phyloP scores from a whole-genome alignment of 2,329 filamentous ascomycete genomes.

The Scorias spongiosa region DNA sequence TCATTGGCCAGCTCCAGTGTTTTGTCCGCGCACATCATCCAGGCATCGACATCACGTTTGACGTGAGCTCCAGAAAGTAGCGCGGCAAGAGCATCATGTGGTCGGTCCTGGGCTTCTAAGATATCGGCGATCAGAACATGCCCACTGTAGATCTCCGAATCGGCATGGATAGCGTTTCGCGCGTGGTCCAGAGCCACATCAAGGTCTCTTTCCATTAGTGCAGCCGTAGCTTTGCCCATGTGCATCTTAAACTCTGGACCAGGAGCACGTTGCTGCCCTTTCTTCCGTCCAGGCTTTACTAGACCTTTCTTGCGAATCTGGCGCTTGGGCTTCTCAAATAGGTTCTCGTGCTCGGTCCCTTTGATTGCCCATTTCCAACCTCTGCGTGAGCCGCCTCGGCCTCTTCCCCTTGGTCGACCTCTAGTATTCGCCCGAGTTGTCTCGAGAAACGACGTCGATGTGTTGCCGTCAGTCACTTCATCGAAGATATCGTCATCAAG shows the following conservation, averaged over 20 bases:
- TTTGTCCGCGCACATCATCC: slow-evolving; percentile 41
- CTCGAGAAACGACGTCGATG: neutral
- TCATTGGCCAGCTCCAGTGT: slow-evolving; percentile 35
- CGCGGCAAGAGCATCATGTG: slow-evolving; percentile 40
- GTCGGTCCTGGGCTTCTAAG: slow-evolving; percentile 39
- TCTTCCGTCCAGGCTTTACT: slow-evolving; percentile 13
- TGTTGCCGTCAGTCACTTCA: neutral
- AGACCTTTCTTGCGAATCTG: slow-evolving; percentile 7
- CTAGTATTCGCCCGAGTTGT: neutral
- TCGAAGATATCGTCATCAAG: neutral
- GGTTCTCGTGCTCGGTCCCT: slow-evolving; percentile 19
- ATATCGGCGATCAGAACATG: slow-evolving; percentile 47
- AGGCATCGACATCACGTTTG: slow-evolving; percentile 39
- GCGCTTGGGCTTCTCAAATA: slow-evolving; percentile 6
- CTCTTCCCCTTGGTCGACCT: slow-evolving; percentile 7
- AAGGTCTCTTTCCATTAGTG: slow-evolving; percentile 49
- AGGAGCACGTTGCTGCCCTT: slow-evolving; percentile 46
- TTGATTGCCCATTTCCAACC: slow-evolving; percentile 19
- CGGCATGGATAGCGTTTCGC: slow-evolving; percentile 36
- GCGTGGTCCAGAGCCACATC: slow-evolving; percentile 40
- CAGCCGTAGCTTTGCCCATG: slow-evolving; percentile 50
- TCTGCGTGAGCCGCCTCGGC: slow-evolving; percentile 10
- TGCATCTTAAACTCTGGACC: slow-evolving; percentile 56
- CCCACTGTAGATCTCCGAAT: slow-evolving; percentile 48
- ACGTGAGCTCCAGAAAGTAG: slow-evolving; percentile 44